These are phyloP conservation scores for Otatea glauca DNA, from an alignment of 176 grass and related monocot genomes.

Conservation along the genomic window DNA sequence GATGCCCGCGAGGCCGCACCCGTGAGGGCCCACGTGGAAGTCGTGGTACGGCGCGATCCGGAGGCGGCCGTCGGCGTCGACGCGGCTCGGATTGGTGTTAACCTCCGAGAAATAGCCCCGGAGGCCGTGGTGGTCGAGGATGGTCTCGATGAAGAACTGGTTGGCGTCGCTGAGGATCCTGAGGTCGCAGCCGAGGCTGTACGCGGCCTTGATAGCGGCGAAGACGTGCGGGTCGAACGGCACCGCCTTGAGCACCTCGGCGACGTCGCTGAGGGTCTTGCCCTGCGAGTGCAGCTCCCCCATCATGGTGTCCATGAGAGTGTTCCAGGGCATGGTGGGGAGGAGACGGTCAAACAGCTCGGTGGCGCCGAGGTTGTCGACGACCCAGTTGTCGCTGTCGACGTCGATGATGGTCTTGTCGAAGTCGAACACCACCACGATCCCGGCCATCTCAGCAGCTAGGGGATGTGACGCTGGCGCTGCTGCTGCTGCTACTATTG, in stretches of 20 bases:
- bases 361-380: conserved; percentile 61
- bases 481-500: background rate
- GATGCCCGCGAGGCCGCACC: conserved; percentile 52
- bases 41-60: conserved; percentile 71
- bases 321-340: conserved; percentile 86
- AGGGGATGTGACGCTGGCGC: background rate
- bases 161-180: conserved; percentile 89
- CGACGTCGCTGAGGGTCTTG: conserved; percentile 54
- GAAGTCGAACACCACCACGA: conserved; percentile 78
- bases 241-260: conserved; percentile 42
- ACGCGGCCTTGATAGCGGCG: conserved; percentile 52
- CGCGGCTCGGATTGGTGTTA: conserved; percentile 77
- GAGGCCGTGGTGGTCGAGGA: conserved; percentile 82
- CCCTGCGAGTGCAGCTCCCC: conserved; percentile 52
- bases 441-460: conserved; percentile 41
- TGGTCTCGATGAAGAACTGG: conserved; percentile 80
- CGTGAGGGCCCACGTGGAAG: conserved; percentile 57
- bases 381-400: conserved; percentile 91
- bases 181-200: conserved; percentile 79
- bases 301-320: conserved; percentile 91
- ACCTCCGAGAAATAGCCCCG: conserved; percentile 73
- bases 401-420: conserved; percentile 96
- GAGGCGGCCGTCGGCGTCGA: conserved; percentile 62
- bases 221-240: conserved; percentile 63
- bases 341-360: conserved; percentile 80